Conservation (phyloP, 345 rosid genomes). For the Eucalyptus curtisii region DNA sequence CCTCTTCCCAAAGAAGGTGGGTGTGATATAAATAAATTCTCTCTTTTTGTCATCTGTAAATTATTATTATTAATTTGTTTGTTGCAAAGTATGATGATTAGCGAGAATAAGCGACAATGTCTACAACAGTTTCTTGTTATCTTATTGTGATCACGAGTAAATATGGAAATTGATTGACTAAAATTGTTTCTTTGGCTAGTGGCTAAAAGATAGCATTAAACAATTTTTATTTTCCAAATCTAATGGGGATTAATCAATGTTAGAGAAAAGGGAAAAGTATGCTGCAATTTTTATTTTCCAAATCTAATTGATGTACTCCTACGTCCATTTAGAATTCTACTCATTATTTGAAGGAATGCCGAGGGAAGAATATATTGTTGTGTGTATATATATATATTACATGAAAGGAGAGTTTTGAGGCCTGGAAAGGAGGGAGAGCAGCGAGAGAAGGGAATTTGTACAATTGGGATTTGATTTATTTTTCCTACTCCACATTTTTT, state of each 20-base stretch:
- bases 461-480: neutral
- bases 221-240: neutral
- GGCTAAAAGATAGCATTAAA: neutral
- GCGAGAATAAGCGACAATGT: neutral
- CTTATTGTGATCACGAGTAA: no score
- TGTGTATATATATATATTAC: no score
- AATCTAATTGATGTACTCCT: neutral
- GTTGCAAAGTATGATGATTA: no score
- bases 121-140: neutral
- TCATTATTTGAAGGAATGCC: neutral
- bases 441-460: neutral
- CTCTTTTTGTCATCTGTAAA: no score
- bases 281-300: no score
- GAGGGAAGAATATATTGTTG: neutral
- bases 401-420: neutral
- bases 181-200: no score
- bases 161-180: no score
- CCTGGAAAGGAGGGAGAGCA: neutral
- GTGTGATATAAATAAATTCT: no score
- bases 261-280: neutral
- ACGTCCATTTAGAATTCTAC: neutral
- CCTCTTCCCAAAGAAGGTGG: neutral
- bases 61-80: no score
- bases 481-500: neutral
- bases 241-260: neutral